Conservation (phyloP, 148 eudicot genomes). For the Silene uniflora region DNA sequence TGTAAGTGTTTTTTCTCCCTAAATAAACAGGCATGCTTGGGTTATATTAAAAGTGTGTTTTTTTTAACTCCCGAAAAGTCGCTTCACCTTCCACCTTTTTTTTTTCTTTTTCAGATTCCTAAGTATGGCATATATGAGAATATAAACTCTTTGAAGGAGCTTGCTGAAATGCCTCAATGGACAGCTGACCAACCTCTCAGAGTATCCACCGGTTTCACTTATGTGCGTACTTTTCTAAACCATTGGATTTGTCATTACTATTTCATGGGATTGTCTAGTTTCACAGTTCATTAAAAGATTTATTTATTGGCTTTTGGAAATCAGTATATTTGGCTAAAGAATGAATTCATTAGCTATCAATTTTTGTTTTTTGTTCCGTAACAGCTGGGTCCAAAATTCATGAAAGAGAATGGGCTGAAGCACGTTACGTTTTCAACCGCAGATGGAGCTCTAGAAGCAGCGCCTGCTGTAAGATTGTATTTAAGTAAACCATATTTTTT, state of each 20-base stretch:
- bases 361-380: neutral
- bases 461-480: conserved; percentile 77
- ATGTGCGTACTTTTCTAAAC: conserved; percentile 44
- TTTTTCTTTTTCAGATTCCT: conserved; percentile 60
- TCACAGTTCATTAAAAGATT: neutral
- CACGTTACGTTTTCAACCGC: conserved; percentile 83
- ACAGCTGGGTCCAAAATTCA: conserved; percentile 89
- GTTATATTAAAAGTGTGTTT: neutral
- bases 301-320: neutral
- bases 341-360: neutral
- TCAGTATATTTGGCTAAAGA: neutral
- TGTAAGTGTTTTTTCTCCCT: conserved; percentile 40
- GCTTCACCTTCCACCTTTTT: neutral
- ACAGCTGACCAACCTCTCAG: conserved; percentile 85
- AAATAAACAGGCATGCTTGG: neutral
- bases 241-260: neutral
- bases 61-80: too few relatives aligned
- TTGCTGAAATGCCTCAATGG: conserved; percentile 97
- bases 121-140: conserved; percentile 94
- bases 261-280: neutral
- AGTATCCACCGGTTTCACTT: conserved; percentile 91
- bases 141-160: conserved; percentile 77
- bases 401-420: conserved; percentile 74
- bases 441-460: conserved; percentile 99
- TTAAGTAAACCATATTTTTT: too few relatives aligned